Evolutionary conservation across 169 alveolate genomes (phyloP), one percentile per base, ranked within the genome.

Genomic region (Theileria luwenshuni): DNA sequence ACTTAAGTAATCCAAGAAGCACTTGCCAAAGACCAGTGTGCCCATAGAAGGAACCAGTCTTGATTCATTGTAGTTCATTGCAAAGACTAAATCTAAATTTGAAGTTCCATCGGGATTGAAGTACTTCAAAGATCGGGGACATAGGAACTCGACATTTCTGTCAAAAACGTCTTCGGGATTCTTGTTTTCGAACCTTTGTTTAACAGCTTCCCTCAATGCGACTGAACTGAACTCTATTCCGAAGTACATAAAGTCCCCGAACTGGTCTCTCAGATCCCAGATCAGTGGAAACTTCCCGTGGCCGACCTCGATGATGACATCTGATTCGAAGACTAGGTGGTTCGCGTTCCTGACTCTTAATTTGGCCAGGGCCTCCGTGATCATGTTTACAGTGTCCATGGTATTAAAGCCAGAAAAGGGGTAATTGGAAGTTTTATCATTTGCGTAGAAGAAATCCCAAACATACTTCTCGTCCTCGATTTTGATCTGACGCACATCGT

Each of bases 251-350:
- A 59, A 35, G 32, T 58, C 62, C 21, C 42, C 17, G 42, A 81
- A 84, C 23, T 69, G 38, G 28, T 75, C 75, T 59, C 51, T 33
- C 58, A 88, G 54, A 54, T 88, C 91, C 68, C 86, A 84, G 30
- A 87, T 70, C 42, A 88, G 74, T 3, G 93, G 93, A 38, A 83
- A 90, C 56, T 88, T 88, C 13, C 93, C 93, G 68, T 88, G 93
- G 30, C 93, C 93, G 35, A 88, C 77, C 52, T 88, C 93, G 64
- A 88, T 63, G 25, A 88, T 64, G 15, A 77, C 42, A 32, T 88
- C 93, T 28, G 52, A 30, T 30, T 51, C 65, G 2, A 58, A 69
- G 61, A 83, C 52, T 1, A 59, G 58, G 25, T 43, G n/a, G 3
- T 23, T 23, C 23, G 21, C 45, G 10, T 69, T 67, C 33, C 0